Percentiles rank a stretch among this genome's conserved stretches.
phyloP scores from a whole-genome alignment of 2,329 filamentous ascomycete species.

The Sporothrix luriei region DNA sequence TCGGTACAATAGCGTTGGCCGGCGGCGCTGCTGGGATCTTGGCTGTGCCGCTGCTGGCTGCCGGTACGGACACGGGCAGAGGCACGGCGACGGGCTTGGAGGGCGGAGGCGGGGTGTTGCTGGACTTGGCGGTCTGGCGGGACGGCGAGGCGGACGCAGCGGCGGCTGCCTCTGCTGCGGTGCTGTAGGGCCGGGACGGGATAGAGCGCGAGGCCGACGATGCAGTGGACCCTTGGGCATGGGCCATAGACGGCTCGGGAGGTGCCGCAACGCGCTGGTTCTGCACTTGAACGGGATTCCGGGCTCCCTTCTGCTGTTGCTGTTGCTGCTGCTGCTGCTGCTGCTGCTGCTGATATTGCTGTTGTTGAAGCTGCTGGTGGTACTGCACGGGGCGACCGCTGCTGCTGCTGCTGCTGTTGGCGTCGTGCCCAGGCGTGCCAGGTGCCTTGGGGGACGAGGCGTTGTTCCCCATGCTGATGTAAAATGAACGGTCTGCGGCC shows the following conservation, averaged over 20 bases:
- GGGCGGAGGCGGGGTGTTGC: conserved; percentile 30
- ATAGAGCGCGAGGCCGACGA: conserved; percentile 38
- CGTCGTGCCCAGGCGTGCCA: conserved; percentile 39
- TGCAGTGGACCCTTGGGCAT: conserved; percentile 59
- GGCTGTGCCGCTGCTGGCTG: conserved; percentile 32
- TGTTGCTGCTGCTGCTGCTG: conserved; percentile 37
- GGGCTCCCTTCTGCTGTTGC: conserved; percentile 36
- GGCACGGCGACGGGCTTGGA: conserved; percentile 63
- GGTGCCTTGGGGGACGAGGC: conserved; percentile 47
- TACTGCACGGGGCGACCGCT: conserved; percentile 36
- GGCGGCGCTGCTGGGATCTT: conserved; percentile 34
- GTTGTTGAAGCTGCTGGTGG: conserved; percentile 43
- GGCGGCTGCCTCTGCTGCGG: conserved; percentile 31
- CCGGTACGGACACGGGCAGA: conserved; percentile 23
- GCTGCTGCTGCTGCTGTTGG: conserved; percentile 32
- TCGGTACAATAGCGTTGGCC: neutral
- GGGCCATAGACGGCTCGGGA: conserved; percentile 63
- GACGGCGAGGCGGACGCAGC: conserved; percentile 34
- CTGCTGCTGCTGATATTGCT: conserved; percentile 38
- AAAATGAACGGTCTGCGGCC: neutral
- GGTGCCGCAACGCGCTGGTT: conserved; percentile 60
- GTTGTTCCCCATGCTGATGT: conserved; percentile 50
- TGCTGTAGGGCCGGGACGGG: conserved; percentile 35
- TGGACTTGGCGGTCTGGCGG: conserved; percentile 35
- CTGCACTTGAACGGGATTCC: conserved; percentile 59